phyloP scores from a whole-genome alignment of 2,329 filamentous ascomycete genomes.

The Gyromitra esculenta region DNA sequence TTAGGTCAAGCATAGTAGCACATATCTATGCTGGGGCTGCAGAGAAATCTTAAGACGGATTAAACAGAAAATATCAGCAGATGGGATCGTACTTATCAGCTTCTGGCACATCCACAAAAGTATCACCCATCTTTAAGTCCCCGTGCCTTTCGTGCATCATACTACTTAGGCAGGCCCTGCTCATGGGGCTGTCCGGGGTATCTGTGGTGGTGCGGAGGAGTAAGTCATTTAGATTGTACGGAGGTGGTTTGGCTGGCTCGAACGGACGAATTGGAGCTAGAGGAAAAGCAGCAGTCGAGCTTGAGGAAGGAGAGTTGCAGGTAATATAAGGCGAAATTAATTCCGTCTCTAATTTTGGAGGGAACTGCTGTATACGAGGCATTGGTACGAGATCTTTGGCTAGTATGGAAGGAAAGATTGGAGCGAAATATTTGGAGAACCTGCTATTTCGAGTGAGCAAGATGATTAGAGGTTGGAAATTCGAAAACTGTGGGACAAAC shows the following conservation, averaged over 20 bases:
- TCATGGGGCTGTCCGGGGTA: constrained; percentile 9
- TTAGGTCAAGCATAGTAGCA: not conserved
- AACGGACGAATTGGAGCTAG: constrained; percentile 3
- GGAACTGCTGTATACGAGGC: too few species aligned
- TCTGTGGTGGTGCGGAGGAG: not conserved
- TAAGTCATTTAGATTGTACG: not conserved
- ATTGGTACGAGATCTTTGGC: too few species aligned
- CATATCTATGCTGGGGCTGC: not conserved
- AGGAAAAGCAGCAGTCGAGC: constrained; percentile 9
- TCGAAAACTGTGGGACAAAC: too few species aligned
- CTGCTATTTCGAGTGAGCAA: too few species aligned
- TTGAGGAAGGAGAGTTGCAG: not conserved
- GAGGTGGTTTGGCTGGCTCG: not conserved
- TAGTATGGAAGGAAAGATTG: too few species aligned
- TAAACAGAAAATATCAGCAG: not conserved
- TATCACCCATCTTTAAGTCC: not conserved
- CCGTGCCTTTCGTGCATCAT: not conserved
- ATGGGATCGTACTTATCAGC: constrained; percentile 1
- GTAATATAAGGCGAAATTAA: not conserved
- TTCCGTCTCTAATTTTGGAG: not conserved
- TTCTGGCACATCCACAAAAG: not conserved
- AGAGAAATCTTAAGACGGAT: too few species aligned
- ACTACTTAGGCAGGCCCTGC: constrained; percentile 24
- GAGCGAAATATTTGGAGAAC: too few species aligned
- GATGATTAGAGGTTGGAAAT: too few species aligned